These are phyloP conservation scores for Massariosphaeria phaeospora DNA, from an alignment of 495 filamentous ascomycete genomes.

Conservation along the genomic window DNA sequence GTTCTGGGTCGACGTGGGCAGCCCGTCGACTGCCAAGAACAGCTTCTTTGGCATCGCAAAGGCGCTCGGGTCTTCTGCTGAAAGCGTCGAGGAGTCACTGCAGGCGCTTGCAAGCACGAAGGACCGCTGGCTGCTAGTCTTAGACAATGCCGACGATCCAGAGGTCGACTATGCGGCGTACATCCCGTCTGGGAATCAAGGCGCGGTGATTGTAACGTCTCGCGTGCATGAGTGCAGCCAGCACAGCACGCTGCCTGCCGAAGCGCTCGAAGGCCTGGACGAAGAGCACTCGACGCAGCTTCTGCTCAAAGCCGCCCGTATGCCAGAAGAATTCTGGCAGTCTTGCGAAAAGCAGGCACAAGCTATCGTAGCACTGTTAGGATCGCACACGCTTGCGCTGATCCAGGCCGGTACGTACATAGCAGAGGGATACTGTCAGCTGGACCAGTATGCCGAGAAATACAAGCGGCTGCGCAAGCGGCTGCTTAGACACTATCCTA, in stretches of 20 bases:
- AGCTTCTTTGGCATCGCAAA: slow-evolving; percentile 19
- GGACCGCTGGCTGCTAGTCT: slow-evolving; percentile 20
- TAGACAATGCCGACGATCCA: slow-evolving; percentile 30
- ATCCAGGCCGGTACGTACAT: slow-evolving; percentile 33
- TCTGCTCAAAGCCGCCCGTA: neutral
- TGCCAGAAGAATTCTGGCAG: neutral
- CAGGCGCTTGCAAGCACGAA: slow-evolving; percentile 15
- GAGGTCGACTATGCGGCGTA: slow-evolving; percentile 21
- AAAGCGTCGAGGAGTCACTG: slow-evolving; percentile 8
- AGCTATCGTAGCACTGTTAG: slow-evolving; percentile 10
- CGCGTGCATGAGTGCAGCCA: neutral
- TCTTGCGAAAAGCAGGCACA: neutral
- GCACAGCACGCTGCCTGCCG: neutral
- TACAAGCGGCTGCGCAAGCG: slow-evolving; percentile 17
- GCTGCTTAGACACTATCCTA: slow-evolving; percentile 17
- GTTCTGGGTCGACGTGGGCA: slow-evolving; percentile 26
- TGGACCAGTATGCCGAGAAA: slow-evolving; percentile 19
- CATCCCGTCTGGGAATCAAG: slow-evolving; percentile 21
- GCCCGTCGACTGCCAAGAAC: neutral
- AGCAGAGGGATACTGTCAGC: slow-evolving; percentile 11
- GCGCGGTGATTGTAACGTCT: slow-evolving; percentile 23
- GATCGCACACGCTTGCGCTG: slow-evolving; percentile 27
- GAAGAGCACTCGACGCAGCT: neutral
- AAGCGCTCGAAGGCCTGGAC: neutral
- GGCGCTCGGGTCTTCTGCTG: neutral